Base-by-base conservation (phyloP, 2,329 filamentous ascomycete species). In the Aureobasidium musti region DNA sequence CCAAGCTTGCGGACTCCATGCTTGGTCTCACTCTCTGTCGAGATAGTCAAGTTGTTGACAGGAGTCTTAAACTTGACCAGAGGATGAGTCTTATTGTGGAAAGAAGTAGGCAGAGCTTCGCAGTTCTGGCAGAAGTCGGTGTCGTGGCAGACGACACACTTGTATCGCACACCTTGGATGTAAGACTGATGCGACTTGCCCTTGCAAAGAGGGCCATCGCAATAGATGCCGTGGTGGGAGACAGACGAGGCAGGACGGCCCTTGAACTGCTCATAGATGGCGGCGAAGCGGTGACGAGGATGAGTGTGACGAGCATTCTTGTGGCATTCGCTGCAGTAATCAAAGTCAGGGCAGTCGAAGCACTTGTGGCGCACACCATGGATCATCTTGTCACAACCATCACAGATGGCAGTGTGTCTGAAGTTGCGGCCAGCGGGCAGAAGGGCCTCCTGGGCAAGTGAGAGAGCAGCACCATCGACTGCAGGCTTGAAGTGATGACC, bases 1-100 rank as follows among this genome's bases (percentile, higher is more conserved):
- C 92, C 92, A 84, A 96, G 87, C 43, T 83, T 77, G n/a, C 85
- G 84, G 74, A 90, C 84, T 60, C 90, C 90, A 71, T 87, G 82
- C 67, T 84, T 85, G 72, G 92, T 87, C 78, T 96, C 91, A 63
- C 89, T 90, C 70, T 90, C 84, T 10, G 94, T 98, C 59, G 88
- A 93, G 63, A 99, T 91, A 69, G 87, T 93, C 41, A 97, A 91
- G 71, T 91, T 89, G 71, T 91, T 90, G 57, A 99, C 89, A 11
- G 94, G 91, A 2, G 91, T 96, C 84, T 92, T 96, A 83, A 99
- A 92, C 82, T 97, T 97, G 82, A 99, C 92, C 72, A 99, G 82
- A 33, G 95, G 95, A 74, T 99, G 95, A n/a, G 93, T 96, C 78
- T 88, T 89, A 82, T 98, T 97, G 82, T 99, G 95, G 26, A 81